Base-by-base conservation (phyloP, 2,329 filamentous ascomycete genomes). In the Hypoxylon sp. region DNA sequence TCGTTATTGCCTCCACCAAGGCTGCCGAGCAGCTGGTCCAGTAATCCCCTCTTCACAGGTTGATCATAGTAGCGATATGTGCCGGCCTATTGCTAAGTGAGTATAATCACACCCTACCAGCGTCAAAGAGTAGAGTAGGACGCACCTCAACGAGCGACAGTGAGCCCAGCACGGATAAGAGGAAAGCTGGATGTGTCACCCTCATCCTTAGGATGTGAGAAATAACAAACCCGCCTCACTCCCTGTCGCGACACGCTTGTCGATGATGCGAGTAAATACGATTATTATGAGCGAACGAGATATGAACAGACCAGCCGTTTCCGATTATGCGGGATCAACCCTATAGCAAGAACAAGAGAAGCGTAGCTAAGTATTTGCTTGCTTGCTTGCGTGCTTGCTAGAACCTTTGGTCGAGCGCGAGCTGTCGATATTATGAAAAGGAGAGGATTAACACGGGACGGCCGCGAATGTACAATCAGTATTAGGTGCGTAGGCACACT, bases 261-360 rank as follows among this genome's bases (percentile, higher is more conserved):
- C 62, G 57, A 67, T 42, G 26, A 40, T 36, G 40, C 33, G 46
- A 49, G 44, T 60, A 20, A n/a, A n/a, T 55, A 26, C 36, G 50
- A 28, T 40, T 42, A 28, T 40, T 42, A 44, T 50, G 55, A 42
- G 55, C 40, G 52, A 48, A 54, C 46, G 42, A 48, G 40, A 30
- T n/a, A n/a, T 55, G 50, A 73, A 72, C 71, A 73, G 72, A 69
- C 72, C 72, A 73, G 72, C 72, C 72, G 72, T 73, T 69, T 68
- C 54, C 40, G 46, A 64, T 61, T 68, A 65, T 48, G 55, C 57
- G 69, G 68, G 71, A 69, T 70, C 71, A 70, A 70, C 67, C 68
- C 69, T 4, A 30, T 11, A 48, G 51, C 16, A 22, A 61, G 12
- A 59, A 42, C 30, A 42, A 68, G 54, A 49, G 62, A n/a, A 66